Conservation (phyloP, 2,329 filamentous ascomycete genomes). For the Thelonectria olida region DNA sequence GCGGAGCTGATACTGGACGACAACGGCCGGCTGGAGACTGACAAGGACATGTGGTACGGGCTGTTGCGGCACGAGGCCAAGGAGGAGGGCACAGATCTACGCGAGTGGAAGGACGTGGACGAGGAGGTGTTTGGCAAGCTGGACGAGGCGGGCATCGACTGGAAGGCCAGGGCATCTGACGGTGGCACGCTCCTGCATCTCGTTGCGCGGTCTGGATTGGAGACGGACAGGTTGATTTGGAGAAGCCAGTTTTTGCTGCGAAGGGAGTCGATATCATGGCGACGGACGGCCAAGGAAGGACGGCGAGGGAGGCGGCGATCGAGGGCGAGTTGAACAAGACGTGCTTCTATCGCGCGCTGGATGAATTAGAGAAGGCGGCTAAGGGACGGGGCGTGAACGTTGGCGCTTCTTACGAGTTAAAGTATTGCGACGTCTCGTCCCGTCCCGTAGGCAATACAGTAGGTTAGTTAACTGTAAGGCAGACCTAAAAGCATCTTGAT, state of each 20-base stretch:
- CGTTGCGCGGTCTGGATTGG: background rate
- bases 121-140: background rate
- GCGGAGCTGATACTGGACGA: conserved; percentile 9
- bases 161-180: background rate
- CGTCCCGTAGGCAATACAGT: too few species aligned
- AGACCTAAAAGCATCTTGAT: too few species aligned
- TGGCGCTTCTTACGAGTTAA: too few species aligned
- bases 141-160: background rate
- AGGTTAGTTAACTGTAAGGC: too few species aligned
- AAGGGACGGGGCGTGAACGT: too few species aligned
- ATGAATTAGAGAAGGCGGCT: too few species aligned
- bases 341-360: too few species aligned
- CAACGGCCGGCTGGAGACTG: background rate
- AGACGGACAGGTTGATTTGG: background rate
- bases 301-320: background rate
- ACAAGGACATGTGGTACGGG: background rate
- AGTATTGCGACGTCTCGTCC: too few species aligned
- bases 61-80: background rate
- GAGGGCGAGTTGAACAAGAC: background rate
- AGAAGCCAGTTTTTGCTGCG: background rate
- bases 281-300: background rate
- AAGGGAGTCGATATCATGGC: background rate
- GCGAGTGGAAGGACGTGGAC: background rate
- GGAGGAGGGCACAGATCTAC: background rate
- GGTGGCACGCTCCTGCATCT: background rate